Conservation (phyloP, 257 asterid species). For the Euphrasia confusa region DNA sequence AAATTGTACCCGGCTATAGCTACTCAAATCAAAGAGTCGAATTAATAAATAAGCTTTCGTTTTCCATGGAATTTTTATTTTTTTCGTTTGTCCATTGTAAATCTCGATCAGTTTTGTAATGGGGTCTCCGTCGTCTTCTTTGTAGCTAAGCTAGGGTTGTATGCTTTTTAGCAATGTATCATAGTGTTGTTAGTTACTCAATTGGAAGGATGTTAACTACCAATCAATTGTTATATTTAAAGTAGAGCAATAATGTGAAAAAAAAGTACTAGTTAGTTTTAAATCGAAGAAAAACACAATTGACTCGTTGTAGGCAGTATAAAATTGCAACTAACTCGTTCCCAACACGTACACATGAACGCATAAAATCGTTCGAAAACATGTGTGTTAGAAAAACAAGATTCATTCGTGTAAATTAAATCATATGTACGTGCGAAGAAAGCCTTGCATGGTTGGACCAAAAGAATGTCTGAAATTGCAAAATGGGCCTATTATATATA, state of each 20-base stretch:
- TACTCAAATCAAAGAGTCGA: slow-evolving; percentile 3
- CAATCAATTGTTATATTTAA: background rate
- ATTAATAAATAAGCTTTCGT: background rate
- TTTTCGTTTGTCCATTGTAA: slow-evolving; percentile 29
- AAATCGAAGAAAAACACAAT: too few relatives aligned
- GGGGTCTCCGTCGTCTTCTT: slow-evolving; percentile 10
- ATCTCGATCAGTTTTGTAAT: slow-evolving; percentile 56
- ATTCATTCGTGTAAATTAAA: background rate
- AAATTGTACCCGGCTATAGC: slow-evolving; percentile 9
- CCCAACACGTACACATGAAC: too few relatives aligned
- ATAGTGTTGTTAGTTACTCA: slow-evolving; percentile 6
- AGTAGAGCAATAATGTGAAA: too few relatives aligned
- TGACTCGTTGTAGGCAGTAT: too few relatives aligned
- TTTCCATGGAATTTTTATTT: too few relatives aligned
- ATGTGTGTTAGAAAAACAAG: background rate
- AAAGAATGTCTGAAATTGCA: slow-evolving; percentile 14
- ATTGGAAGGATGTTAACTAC: background rate
- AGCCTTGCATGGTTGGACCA: slow-evolving; percentile 19
- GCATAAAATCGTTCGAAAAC: too few relatives aligned
- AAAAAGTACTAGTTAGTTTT: too few relatives aligned
- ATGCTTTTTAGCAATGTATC: slow-evolving; percentile 19
- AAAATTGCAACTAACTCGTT: too few relatives aligned
- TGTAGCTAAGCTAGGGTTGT: slow-evolving; percentile 1
- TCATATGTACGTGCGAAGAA: background rate
- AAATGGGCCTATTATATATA: background rate